Base-by-base conservation (phyloP, 2,329 filamentous ascomycete species). In the Stagonosporopsis vannaccii region DNA sequence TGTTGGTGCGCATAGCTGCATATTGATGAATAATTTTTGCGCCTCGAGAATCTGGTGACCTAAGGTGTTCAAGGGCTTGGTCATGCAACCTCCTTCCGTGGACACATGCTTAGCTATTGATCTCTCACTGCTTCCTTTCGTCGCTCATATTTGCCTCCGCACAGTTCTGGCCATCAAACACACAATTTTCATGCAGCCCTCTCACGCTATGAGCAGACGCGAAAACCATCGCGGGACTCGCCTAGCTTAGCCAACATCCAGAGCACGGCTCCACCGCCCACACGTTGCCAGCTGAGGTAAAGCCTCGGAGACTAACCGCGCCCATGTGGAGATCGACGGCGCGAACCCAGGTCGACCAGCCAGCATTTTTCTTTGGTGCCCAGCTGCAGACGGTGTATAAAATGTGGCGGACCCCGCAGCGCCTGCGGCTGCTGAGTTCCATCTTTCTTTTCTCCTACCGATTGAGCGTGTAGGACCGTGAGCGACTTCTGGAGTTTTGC, bases 401-500 rank as follows among this genome's bases (percentile, higher is more conserved):
- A 68, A 63, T 55, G 62, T 66, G 63, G 62, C 60, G 51, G 58
- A 25, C 52, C 46, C 62, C 63, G 57, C 60, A 56, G 41, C 25
- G 46, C 23, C 17, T 30, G 46, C 33, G 17, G 36, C 39, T 40
- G 32, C 9, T n/a, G 36, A 23, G 32, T 13, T 43, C 44, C 23
- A 57, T 46, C 39, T 28, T 40, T 22, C 37, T 55, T 42, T 33
- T 39, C 40, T 23, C 63, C 37, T 44, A 30, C 55, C 58, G 37
- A 42, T 53, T 52, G 40, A 30, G 17, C 11, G 41, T 56, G 42
- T 57, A 60, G 36, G 42, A 56, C 63, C 68, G 73, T 73, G 72
- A 70, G 74, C 74, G 74, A 77, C 74, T 77, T 76, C 60, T 63
- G 73, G 74, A 75, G 74, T 75, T 77, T 77, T 77, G 74, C 74